These are phyloP conservation scores for Malania oleifera DNA, from an alignment of 164 flowering plant genomes.

Conservation along the genomic window DNA sequence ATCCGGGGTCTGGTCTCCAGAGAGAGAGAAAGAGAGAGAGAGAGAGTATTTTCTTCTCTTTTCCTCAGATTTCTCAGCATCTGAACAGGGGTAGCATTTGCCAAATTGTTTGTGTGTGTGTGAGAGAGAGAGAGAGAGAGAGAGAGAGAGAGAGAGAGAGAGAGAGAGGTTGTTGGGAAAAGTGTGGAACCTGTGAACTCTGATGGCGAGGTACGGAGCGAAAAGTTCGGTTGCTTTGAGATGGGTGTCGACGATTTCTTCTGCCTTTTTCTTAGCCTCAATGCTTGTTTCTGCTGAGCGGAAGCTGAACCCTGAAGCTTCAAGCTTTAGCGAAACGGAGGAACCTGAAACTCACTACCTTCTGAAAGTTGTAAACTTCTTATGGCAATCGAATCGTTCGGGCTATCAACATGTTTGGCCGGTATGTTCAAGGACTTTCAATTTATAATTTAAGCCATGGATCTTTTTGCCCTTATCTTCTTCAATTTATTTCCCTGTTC, in stretches of 20 bases:
- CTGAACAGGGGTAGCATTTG: background rate
- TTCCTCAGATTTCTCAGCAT: background rate
- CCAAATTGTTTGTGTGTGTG: too few species aligned
- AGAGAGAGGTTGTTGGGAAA: constrained; percentile 2
- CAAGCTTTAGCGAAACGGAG: constrained; percentile 13
- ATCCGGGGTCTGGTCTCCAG: background rate
- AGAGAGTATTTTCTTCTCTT: background rate
- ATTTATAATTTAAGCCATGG: background rate
- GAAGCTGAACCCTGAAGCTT: constrained; percentile 29
- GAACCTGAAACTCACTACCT: constrained; percentile 24
- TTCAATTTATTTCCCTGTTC: background rate
- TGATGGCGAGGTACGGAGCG: constrained; percentile 42
- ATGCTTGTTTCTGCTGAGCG: constrained; percentile 68
- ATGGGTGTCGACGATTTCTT: constrained; percentile 27
- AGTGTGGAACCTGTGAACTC: constrained; percentile 7
- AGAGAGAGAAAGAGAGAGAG: constrained; percentile 1
- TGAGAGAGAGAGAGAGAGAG: background rate
- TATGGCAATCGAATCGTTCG: constrained; percentile 58
- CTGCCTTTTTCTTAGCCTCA: constrained; percentile 46
- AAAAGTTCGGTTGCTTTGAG: constrained; percentile 42
- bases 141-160: constrained; percentile 2
- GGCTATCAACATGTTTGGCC: constrained; percentile 96
- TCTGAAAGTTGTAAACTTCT: constrained; percentile 37
- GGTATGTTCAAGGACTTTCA: constrained; percentile 33
- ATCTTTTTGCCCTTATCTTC: background rate